A percentile compares a stretch with the other conserved stretches of the same genome.
Evolutionary conservation across 345 rosid genomes (phyloP).

Genomic region (Eucalyptus decipiens): DNA sequence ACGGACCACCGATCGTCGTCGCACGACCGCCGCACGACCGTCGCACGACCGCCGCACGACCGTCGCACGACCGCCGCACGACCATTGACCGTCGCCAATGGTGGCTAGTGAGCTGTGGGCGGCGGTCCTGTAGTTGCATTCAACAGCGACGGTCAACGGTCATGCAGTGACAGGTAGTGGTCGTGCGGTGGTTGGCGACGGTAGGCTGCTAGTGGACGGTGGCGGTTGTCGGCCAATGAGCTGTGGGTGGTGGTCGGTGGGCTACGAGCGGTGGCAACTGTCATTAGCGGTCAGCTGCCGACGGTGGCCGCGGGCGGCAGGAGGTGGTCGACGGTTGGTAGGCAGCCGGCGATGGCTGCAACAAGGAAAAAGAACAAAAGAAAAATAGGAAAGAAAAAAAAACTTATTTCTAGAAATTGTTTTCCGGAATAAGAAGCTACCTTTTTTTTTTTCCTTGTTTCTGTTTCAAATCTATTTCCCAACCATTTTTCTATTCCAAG

Average conservation of each 20-base stretch:
- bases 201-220: accelerated
- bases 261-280: accelerated
- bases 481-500: accelerated
- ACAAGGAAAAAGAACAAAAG: too few relatives aligned
- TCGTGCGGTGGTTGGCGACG: accelerated
- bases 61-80: accelerated
- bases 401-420: too few relatives aligned
- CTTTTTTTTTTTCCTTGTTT: too few relatives aligned
- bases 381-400: too few relatives aligned
- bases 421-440: accelerated
- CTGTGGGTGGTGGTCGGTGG: accelerated
- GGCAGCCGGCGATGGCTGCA: accelerated
- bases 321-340: too few relatives aligned
- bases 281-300: accelerated
- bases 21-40: too few relatives aligned
- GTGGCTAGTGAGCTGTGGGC: accelerated
- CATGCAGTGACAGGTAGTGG: accelerated
- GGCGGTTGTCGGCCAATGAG: accelerated
- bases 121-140: accelerated
- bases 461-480: accelerated
- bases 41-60: accelerated
- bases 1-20: accelerated
- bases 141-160: accelerated
- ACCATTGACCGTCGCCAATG: accelerated
- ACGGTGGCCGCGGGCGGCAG: accelerated